Evolutionary conservation across 2,329 filamentous ascomycete genomes (phyloP).

Genomic region (Endocalyx cinctus): DNA sequence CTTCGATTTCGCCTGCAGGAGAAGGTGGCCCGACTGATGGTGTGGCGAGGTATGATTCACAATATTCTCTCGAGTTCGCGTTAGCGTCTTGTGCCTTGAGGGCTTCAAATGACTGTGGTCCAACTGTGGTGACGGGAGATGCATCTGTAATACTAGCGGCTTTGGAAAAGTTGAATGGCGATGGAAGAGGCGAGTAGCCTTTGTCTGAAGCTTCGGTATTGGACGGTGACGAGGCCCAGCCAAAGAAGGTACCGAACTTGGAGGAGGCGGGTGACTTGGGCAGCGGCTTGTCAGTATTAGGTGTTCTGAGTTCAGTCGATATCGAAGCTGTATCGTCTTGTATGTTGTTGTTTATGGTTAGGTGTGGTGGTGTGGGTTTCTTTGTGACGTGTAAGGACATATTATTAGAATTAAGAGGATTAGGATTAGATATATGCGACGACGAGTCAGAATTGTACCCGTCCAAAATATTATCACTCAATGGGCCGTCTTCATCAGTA

Average conservation of each 20-base stretch:
- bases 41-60: constrained; percentile 48
- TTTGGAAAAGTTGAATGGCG: constrained; percentile 42
- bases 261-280: constrained; percentile 50
- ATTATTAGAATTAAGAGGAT: constrained; percentile 33
- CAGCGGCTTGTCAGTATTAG: constrained; percentile 49
- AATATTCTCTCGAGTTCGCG: constrained; percentile 42
- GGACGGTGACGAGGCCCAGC: constrained; percentile 47
- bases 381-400: constrained; percentile 45
- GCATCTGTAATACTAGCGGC: constrained; percentile 35
- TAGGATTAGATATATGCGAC: constrained; percentile 31
- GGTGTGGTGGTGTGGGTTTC: constrained; percentile 48
- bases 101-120: constrained; percentile 31
- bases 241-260: constrained; percentile 48
- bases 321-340: constrained; percentile 30
- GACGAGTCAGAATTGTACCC: constrained; percentile 30
- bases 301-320: constrained; percentile 27
- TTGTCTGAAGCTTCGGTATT: constrained; percentile 48
- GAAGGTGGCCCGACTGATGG: constrained; percentile 37
- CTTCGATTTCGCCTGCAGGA: constrained; percentile 60
- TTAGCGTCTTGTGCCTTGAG: constrained; percentile 37
- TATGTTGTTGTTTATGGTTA: constrained; percentile 47
- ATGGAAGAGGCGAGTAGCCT: constrained; percentile 42
- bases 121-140: constrained; percentile 33
- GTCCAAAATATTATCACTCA: constrained; percentile 28
- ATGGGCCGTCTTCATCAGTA: constrained; percentile 31